A percentile compares a stretch with the other conserved stretches of the same genome.
phyloP scores from a whole-genome alignment of 1,284 basidiomycete species.

The Heliocybe sulcata region DNA sequence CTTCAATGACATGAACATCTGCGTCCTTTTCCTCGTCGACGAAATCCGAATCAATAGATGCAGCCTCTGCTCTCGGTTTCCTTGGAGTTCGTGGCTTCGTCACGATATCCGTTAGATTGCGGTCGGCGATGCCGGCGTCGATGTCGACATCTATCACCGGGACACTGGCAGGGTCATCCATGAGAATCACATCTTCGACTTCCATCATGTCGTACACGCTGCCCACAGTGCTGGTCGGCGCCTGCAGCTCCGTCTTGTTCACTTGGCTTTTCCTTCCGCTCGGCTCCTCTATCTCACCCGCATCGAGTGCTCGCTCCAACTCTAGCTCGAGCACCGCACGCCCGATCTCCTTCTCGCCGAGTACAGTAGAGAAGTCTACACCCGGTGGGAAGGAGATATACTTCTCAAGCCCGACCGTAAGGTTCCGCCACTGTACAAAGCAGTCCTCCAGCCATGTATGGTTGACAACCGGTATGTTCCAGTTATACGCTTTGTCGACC shows the following conservation, averaged over 20 bases:
- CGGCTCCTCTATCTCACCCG: constrained; percentile 20
- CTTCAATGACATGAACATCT: not conserved
- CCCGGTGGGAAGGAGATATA: constrained; percentile 64
- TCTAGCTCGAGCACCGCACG: constrained; percentile 13
- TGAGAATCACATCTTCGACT: constrained; percentile 12
- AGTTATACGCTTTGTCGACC: constrained; percentile 63
- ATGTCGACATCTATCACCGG: not conserved
- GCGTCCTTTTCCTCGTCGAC: not conserved
- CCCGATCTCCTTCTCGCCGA: constrained; percentile 48
- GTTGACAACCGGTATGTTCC: constrained; percentile 84
- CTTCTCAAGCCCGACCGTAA: constrained; percentile 51
- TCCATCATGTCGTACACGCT: constrained; percentile 21
- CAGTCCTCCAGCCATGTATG: constrained; percentile 89
- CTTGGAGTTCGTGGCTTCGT: not conserved
- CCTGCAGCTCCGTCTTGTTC: constrained; percentile 4
- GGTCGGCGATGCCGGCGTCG: not conserved
- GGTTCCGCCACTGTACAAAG: constrained; percentile 68
- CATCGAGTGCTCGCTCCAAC: not conserved
- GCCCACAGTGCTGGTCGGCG: constrained; percentile 16
- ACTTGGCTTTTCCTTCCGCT: constrained; percentile 14
- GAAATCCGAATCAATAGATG: not conserved
- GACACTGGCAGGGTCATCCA: constrained; percentile 1
- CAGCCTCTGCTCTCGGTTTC: not conserved
- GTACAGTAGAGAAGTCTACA: constrained; percentile 54
- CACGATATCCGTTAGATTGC: not conserved